These are phyloP conservation scores for Sugiyamaella paludigena DNA, from an alignment of 1,139 yeast genomes.

Conservation along the genomic window DNA sequence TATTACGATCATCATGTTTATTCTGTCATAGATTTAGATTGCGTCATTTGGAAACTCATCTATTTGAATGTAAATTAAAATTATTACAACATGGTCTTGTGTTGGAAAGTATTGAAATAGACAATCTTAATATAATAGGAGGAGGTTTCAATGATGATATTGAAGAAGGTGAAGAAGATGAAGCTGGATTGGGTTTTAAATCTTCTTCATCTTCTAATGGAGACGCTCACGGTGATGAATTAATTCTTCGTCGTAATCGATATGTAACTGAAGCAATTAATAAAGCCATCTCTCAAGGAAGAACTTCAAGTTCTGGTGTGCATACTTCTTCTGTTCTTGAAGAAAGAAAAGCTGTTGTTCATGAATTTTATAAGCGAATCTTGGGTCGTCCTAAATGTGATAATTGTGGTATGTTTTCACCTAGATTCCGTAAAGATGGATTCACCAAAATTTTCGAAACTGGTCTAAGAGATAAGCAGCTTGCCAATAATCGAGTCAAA, in stretches of 20 bases:
- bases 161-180: conserved; percentile 40
- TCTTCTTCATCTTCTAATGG: conserved; percentile 18
- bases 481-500: conserved; percentile 72
- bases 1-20: conserved; percentile 80
- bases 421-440: conserved; percentile 92
- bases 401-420: conserved; percentile 94
- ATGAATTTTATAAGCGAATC: conserved; percentile 70
- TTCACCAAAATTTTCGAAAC: conserved; percentile 88
- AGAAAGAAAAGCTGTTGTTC: conserved; percentile 75
- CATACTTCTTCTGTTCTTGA: conserved; percentile 82
- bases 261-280: conserved; percentile 71
- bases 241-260: conserved; percentile 59
- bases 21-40: conserved; percentile 86
- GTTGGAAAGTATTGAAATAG: conserved; percentile 72
- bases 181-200: conserved; percentile 22
- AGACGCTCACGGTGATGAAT: conserved; percentile 41
- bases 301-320: conserved; percentile 63
- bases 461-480: conserved; percentile 76
- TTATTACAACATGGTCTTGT: conserved; percentile 87
- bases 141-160: conserved; percentile 41
- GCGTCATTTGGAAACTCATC: conserved; percentile 65
- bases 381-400: conserved; percentile 84
- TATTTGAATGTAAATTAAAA: conserved; percentile 71
- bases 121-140: conserved; percentile 52
- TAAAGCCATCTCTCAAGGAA: conserved; percentile 75